Base-by-base conservation (phyloP, 805 yeast species). In the Lipomyces mesembrius region DNA sequence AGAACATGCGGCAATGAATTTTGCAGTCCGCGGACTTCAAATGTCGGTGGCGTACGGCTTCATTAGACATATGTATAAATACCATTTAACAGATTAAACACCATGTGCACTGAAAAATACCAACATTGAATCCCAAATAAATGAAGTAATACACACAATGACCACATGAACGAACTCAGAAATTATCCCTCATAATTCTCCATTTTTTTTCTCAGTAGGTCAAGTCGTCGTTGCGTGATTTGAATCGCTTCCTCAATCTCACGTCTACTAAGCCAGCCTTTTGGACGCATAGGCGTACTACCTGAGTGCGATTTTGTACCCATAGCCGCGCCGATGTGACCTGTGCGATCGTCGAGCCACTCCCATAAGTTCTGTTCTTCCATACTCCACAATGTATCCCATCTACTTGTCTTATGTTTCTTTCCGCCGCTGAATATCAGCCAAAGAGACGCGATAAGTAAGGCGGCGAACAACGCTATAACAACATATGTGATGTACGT, bases 311-410 rank as follows among this genome's bases (percentile, higher is more conserved):
- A 43, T 12, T 12, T 37, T 20, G 14, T 34, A 20, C 60, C 60
- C 17, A 76, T 74, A 68, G 78, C 77, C 34, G 69, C 62, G 37
- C 79, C 78, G 34, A 57, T 59, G 55, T 62, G 60, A 49, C 73
- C 72, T 11, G 79, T 77, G 49, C 85, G 80, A 66, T 79, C 80
- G 55, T 82, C 82, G 55, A 90, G 81, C 96, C 96, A 90, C 57
- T 85, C 83, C 95, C 95, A 90, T 56, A 90, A 74, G 29, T 83
- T 82, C 20, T 83, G 80, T 76, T 90, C 92, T 66, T 86, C 84
- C 63, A 70, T 57, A 59, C 66, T 65, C 72, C 69, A 61, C 12
- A 62, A 7, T 9, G 58, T 57, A 29, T 62, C 54, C 61, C 71
- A 58, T 57, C 27, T 35, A 32, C 39, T 49, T 29, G 14, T 17